A percentile compares a stretch with the other conserved stretches of the same genome.
phyloP scores from a whole-genome alignment of 345 rosid species.

The Aquilaria sinensis region DNA sequence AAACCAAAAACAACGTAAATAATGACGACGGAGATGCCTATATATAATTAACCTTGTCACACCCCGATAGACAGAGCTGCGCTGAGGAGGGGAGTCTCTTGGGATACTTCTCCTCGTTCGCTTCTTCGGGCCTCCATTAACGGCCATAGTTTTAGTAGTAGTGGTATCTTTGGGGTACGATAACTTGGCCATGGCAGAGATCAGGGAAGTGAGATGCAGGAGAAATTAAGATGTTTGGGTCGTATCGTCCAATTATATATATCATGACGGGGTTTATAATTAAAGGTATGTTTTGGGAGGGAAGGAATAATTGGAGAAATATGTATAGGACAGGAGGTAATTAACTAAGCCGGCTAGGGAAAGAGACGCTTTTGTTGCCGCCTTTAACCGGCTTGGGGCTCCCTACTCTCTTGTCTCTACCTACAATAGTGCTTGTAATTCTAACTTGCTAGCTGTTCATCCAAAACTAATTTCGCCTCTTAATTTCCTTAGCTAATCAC shows the following conservation, averaged over 20 bases:
- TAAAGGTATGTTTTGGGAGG: not conserved
- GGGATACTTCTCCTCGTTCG: constrained; percentile 75
- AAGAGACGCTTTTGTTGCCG: constrained; percentile 2
- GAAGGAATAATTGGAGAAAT: constrained; percentile 4
- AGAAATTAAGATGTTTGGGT: not conserved
- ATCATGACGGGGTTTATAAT: not conserved
- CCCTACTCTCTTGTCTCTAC: constrained; percentile 2
- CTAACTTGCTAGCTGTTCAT: not conserved
- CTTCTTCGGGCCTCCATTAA: constrained; percentile 43
- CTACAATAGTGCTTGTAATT: not conserved
- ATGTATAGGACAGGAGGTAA: not conserved
- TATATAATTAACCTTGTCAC: constrained; percentile 55
- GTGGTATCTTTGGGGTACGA: constrained; percentile 23
- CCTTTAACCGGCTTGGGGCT: constrained; percentile 9
- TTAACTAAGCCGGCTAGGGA: not conserved
- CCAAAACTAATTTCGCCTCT: not conserved
- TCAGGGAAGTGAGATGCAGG: not conserved
- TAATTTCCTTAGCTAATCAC: not conserved
- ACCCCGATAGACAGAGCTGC: constrained; percentile 84
- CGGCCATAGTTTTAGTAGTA: not conserved
- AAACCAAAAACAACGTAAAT: not conserved
- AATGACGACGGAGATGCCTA: not conserved
- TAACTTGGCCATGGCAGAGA: constrained; percentile 29
- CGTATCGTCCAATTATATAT: too few species aligned
- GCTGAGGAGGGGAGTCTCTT: constrained; percentile 81